Conservation (phyloP, 2,329 filamentous ascomycete species). For the Ascochyta fabae region DNA sequence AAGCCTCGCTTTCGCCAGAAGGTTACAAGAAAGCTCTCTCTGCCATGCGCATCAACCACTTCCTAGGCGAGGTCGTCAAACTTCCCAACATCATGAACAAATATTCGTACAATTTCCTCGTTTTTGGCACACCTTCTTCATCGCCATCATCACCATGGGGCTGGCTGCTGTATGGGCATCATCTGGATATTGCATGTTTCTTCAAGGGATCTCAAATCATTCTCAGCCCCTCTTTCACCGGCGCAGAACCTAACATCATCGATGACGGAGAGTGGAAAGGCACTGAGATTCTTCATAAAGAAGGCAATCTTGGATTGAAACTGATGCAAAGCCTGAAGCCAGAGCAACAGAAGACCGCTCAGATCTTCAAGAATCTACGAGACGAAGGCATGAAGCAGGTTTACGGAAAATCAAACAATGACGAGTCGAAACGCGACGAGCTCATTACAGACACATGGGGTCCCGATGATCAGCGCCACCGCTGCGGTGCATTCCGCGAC, state of each 20-base stretch:
- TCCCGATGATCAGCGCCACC: constrained; percentile 77
- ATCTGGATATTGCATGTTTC: constrained; percentile 76
- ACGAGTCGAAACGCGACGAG: constrained; percentile 43
- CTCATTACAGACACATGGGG: constrained; percentile 71
- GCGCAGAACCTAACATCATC: constrained; percentile 79
- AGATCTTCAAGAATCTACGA: constrained; percentile 65
- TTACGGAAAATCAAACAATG: constrained; percentile 34
- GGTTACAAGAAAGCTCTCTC: constrained; percentile 73
- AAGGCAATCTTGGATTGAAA: constrained; percentile 68
- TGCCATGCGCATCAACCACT: constrained; percentile 78
- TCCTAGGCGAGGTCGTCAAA: constrained; percentile 72
- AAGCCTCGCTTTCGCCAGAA: constrained; percentile 67
- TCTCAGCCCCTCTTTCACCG: constrained; percentile 77
- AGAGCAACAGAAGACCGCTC: constrained; percentile 58
- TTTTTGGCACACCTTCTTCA: constrained; percentile 69
- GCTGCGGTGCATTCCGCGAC: constrained; percentile 79
- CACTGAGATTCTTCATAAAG: constrained; percentile 68
- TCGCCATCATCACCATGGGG: constrained; percentile 67
- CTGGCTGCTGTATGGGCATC: constrained; percentile 78
- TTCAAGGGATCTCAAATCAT: constrained; percentile 70
- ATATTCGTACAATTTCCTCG: constrained; percentile 75
- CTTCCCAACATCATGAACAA: constrained; percentile 72
- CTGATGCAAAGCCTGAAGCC: constrained; percentile 70
- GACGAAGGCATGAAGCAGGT: constrained; percentile 69
- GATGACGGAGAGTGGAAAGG: constrained; percentile 68